Percentiles rank a stretch among this genome's conserved stretches.
Conservation (phyloP, 352 stramenopile species). For the Globisporangium heterothallicum region DNA sequence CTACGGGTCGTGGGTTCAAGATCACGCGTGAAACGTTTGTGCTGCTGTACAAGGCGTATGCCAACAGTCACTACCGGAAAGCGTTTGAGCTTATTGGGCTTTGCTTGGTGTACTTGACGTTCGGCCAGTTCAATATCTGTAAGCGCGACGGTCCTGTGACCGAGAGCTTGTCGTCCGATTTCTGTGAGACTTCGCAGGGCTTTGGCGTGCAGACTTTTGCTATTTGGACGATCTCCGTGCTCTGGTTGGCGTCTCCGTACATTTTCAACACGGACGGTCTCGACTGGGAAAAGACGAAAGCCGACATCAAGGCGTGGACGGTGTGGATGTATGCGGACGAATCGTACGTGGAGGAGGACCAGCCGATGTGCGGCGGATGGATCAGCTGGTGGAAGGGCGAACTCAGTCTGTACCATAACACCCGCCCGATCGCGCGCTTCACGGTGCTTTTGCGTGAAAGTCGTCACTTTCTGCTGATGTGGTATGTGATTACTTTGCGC, state of each 20-base stretch:
- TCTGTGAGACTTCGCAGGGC: conserved; percentile 64
- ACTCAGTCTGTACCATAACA: conserved; percentile 67
- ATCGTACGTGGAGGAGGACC: conserved; percentile 56
- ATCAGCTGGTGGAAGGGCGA: conserved; percentile 84
- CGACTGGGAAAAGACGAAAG: conserved; percentile 83
- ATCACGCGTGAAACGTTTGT: conserved; percentile 81
- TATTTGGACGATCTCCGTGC: conserved; percentile 68
- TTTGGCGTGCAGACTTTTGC: conserved; percentile 80
- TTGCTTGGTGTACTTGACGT: conserved; percentile 69
- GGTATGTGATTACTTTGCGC: conserved; percentile 75
- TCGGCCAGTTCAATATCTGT: conserved; percentile 68
- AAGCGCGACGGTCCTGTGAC: conserved; percentile 32
- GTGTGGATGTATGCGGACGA: conserved; percentile 82
- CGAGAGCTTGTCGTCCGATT: conserved; percentile 47
- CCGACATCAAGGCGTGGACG: conserved; percentile 60
- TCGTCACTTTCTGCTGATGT: conserved; percentile 81
- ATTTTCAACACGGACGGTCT: conserved; percentile 86
- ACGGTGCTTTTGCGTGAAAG: conserved; percentile 73
- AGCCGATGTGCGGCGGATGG: conserved; percentile 65
- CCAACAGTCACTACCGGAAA: conserved; percentile 69
- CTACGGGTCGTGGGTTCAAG: conserved; percentile 78
- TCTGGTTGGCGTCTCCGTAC: conserved; percentile 75
- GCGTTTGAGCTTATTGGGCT: conserved; percentile 72
- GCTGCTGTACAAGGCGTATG: conserved; percentile 78
- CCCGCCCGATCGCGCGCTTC: conserved; percentile 56